Evolutionary conservation across 1,139 yeast genomes (phyloP), one percentile per base, ranked within the genome.

Genomic region (Candida sanyaensis): DNA sequence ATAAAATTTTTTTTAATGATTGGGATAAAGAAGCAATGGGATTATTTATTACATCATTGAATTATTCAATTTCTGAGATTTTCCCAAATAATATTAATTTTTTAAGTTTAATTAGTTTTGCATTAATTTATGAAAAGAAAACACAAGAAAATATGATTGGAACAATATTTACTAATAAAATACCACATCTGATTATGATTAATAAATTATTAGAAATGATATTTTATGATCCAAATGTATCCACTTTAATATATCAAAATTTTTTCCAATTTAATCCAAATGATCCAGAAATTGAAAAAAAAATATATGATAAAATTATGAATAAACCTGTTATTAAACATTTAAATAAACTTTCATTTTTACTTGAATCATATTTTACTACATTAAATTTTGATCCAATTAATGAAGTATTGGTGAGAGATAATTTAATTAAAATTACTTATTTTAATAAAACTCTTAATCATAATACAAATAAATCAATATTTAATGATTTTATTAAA

Each of bases 311-410:
- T 12, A 54, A 58, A 21, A 53, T 70, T 4, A 49, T 59, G 24
- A 64, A 56, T 47, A 65, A 59, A 27, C 86, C 86, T 0, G 74
- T 73, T 5, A 51, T 79, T n/a, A 77, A 74, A 49, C 81, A 80
- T 55, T 58, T 82, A 49, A 81, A 74, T 57, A 68, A 75, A 43
- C 55, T 83, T 34, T 75, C 86, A 0, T 71, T 74, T 47, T 56
- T 83, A 6, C 63, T 78, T 31, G 81, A 78, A 46, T 64, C 63
- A 10, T 69, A 63, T 45, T 60, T 69, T 29, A 48, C 53, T 21
- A 47, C 51, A 2, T 57, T 73, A 33, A 59, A 63, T 1, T 49
- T 56, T n/a, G 45, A 51, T 10, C 50, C 44, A 0, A 49, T 42
- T 1, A 58, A 64, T 5, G 61, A 55, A 42, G 60, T 58, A 0